These are phyloP conservation scores for Dispira simplex DNA, from an alignment of 192 early-diverging fungal species.

Conservation along the genomic window DNA sequence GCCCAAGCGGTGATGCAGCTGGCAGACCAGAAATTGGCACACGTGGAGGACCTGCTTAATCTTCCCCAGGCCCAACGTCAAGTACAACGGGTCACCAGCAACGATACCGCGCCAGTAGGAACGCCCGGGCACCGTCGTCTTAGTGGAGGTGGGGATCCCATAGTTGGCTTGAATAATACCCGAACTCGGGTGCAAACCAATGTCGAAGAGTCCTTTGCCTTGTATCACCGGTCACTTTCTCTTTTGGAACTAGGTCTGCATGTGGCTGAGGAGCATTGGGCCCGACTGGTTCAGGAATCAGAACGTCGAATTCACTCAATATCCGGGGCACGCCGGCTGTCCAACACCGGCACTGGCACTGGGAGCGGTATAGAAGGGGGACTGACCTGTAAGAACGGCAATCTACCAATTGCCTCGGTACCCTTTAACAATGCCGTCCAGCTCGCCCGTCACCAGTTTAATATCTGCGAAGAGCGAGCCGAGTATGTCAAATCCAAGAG, in stretches of 20 bases:
- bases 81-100: neutral
- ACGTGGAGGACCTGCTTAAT: slow-evolving; percentile 23
- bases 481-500: slow-evolving; percentile 39
- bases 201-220: slow-evolving; percentile 50
- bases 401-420: slow-evolving; percentile 15
- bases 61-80: slow-evolving; percentile 13
- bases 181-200: neutral
- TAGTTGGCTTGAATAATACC: neutral
- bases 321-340: slow-evolving; percentile 14
- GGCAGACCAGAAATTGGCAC: slow-evolving; percentile 39
- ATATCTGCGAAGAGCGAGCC: slow-evolving; percentile 77
- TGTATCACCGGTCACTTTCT: slow-evolving; percentile 51
- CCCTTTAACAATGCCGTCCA: slow-evolving; percentile 52
- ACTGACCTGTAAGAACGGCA: neutral
- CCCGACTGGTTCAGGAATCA: slow-evolving; percentile 24
- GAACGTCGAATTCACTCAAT: slow-evolving; percentile 1
- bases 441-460: slow-evolving; percentile 82
- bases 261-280: slow-evolving; percentile 38
- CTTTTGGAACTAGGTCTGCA: slow-evolving; percentile 40
- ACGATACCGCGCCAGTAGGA: neutral
- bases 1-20: slow-evolving; percentile 51
- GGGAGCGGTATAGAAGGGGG: neutral
- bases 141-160: neutral
- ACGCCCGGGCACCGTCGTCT: neutral
- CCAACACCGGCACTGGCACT: slow-evolving; percentile 19